Evolutionary conservation across 2,329 filamentous ascomycete genomes (phyloP).

Genomic region (Aureobasidium sp.): DNA sequence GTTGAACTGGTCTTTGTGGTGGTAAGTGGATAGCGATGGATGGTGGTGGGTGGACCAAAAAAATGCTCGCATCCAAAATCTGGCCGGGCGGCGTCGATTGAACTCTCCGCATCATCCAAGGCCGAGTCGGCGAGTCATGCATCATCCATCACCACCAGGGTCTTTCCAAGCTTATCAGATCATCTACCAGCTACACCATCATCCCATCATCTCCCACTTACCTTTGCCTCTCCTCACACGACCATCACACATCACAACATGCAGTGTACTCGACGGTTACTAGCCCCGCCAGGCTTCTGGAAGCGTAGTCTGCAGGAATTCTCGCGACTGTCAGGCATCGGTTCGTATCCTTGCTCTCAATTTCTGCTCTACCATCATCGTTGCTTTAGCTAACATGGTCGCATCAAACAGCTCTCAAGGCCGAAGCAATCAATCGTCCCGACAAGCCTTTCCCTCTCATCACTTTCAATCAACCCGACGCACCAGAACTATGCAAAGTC

Average conservation of each 20-base stretch:
- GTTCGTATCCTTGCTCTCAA: constrained; percentile 27
- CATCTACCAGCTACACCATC: background rate
- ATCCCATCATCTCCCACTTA: background rate
- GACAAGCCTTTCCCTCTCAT: constrained; percentile 56
- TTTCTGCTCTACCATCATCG: constrained; percentile 16
- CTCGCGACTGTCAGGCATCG: constrained; percentile 45
- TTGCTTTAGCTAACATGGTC: background rate
- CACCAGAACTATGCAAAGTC: constrained; percentile 50
- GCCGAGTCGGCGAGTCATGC: background rate
- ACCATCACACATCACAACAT: constrained; percentile 19
- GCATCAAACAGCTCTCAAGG: constrained; percentile 48
- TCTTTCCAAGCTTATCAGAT: background rate
- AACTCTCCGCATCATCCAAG: background rate
- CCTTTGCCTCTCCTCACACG: background rate
- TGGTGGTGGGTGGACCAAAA: background rate
- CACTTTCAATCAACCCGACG: constrained; percentile 46
- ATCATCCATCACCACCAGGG: constrained; percentile 8
- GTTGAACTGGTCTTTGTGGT: background rate
- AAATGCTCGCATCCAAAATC: background rate
- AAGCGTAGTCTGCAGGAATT: constrained; percentile 52
- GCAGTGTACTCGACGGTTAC: constrained; percentile 27
- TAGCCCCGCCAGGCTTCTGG: constrained; percentile 42
- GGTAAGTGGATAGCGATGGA: background rate
- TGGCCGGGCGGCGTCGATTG: background rate
- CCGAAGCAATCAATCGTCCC: constrained; percentile 60